These are phyloP conservation scores for Ophiostoma ulmi DNA, from an alignment of 2,329 filamentous ascomycete species.

Conservation along the genomic window DNA sequence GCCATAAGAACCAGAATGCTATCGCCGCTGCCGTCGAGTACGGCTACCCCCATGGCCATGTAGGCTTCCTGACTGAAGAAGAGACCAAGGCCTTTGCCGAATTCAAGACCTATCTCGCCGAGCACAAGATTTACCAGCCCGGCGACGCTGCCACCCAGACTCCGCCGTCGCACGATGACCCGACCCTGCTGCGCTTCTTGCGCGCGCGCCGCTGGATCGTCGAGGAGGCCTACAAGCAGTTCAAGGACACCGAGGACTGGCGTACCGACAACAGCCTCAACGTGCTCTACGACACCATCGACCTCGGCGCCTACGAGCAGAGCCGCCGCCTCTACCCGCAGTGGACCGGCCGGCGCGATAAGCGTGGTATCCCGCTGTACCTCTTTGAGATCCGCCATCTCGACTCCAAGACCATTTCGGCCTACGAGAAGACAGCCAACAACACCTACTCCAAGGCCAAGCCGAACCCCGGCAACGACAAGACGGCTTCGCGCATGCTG, in stretches of 20 bases:
- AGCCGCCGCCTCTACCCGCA: conserved; percentile 82
- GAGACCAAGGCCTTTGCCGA: conserved; percentile 61
- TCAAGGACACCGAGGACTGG: conserved; percentile 85
- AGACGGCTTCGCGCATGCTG: conserved; percentile 68
- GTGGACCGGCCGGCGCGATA: conserved; percentile 89
- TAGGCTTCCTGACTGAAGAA: conserved; percentile 66
- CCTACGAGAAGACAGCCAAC: conserved; percentile 67
- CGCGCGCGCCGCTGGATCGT: conserved; percentile 78
- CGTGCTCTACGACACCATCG: conserved; percentile 78
- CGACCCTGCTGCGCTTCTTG: conserved; percentile 73
- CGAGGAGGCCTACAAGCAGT: conserved; percentile 73
- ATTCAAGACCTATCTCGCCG: conserved; percentile 65
- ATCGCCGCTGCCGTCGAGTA: conserved; percentile 32
- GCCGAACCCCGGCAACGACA: conserved; percentile 46
- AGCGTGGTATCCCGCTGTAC: conserved; percentile 79
- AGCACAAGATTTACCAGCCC: conserved; percentile 59
- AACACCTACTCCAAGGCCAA: conserved; percentile 57
- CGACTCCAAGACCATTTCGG: conserved; percentile 72
- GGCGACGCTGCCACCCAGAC: conserved; percentile 34
- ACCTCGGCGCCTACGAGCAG: conserved; percentile 76
- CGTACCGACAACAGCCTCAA: conserved; percentile 73
- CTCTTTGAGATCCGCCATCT: conserved; percentile 82
- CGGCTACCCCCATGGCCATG: conserved; percentile 69
- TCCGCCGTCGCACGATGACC: conserved; percentile 64
- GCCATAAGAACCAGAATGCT: conserved; percentile 21